Evolutionary conservation across 2,329 filamentous ascomycete genomes (phyloP).

Genomic region (Cladophialophora bantiana): DNA sequence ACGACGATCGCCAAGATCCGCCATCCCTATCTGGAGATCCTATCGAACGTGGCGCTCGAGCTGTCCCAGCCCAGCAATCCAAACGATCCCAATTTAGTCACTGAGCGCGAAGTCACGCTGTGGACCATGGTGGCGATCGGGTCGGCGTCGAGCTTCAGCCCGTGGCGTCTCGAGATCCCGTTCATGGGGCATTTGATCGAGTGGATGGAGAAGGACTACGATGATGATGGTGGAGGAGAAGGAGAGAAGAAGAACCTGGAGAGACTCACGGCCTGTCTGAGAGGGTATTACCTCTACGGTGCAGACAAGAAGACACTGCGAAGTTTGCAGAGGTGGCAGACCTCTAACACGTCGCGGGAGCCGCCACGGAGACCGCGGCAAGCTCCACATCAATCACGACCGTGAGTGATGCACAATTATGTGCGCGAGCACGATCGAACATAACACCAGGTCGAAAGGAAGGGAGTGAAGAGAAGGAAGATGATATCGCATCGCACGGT

Average conservation of each 20-base stretch:
- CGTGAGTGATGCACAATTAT: no score
- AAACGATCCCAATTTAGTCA: conserved; percentile 6
- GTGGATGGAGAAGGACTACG: conserved; percentile 29
- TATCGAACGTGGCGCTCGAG: conserved; percentile 28
- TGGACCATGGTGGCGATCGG: conserved; percentile 33
- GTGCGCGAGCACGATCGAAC: no score
- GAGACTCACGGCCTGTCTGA: conserved; percentile 27
- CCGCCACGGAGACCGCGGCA: no score
- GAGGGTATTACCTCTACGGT: conserved; percentile 34
- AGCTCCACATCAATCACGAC: no score
- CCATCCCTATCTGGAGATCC: conserved; percentile 23
- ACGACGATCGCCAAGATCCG: conserved; percentile 6
- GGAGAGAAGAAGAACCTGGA: conserved; percentile 22
- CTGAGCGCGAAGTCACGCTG: conserved; percentile 32
- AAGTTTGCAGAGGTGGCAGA: conserved; percentile 22
- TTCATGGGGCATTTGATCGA: conserved; percentile 36
- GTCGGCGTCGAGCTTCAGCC: conserved; percentile 30
- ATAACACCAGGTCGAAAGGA: no score
- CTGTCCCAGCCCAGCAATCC: conserved; percentile 24
- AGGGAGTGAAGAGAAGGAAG: no score
- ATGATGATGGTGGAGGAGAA: not conserved
- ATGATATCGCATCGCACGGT: no score
- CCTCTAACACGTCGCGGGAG: not conserved
- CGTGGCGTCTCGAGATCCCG: conserved; percentile 32
- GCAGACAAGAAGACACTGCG: conserved; percentile 30